Percentiles rank a stretch among this genome's conserved stretches.
phyloP scores from a whole-genome alignment of 2,329 filamentous ascomycete genomes.

The Albifimbria verrucaria region DNA sequence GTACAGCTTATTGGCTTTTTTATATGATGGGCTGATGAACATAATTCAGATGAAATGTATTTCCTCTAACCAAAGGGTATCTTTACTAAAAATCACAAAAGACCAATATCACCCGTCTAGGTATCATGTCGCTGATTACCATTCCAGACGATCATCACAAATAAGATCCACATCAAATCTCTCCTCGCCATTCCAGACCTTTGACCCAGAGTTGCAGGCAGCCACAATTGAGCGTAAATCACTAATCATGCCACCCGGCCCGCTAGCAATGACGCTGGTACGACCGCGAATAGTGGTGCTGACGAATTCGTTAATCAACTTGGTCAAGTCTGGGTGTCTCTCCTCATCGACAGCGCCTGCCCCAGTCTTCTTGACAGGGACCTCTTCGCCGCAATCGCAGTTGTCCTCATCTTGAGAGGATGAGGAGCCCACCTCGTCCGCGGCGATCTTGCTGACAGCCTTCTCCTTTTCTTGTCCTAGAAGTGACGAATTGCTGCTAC shows the following conservation, averaged over 20 bases:
- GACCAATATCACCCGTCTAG: neutral
- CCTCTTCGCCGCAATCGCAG: conserved; percentile 22
- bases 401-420: conserved; percentile 15
- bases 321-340: conserved; percentile 42
- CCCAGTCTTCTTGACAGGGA: conserved; percentile 26
- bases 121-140: conserved; percentile 23
- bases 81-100: neutral
- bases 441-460: conserved; percentile 9
- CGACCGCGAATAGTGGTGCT: conserved; percentile 41
- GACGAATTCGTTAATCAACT: conserved; percentile 47
- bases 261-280: conserved; percentile 57
- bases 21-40: too few relatives aligned
- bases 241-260: conserved; percentile 57
- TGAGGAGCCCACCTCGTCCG: conserved; percentile 18
- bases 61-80: neutral
- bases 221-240: conserved; percentile 55
- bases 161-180: conserved; percentile 53
- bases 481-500: neutral
- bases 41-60: too few relatives aligned
- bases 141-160: conserved; percentile 59
- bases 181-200: conserved; percentile 57
- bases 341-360: conserved; percentile 24
- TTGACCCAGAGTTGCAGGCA: conserved; percentile 44
- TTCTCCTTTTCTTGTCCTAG: conserved; percentile 19
- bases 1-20: too few relatives aligned